phyloP scores from a whole-genome alignment of 768 basidiomycete species.

The Naganishia vishniacii region DNA sequence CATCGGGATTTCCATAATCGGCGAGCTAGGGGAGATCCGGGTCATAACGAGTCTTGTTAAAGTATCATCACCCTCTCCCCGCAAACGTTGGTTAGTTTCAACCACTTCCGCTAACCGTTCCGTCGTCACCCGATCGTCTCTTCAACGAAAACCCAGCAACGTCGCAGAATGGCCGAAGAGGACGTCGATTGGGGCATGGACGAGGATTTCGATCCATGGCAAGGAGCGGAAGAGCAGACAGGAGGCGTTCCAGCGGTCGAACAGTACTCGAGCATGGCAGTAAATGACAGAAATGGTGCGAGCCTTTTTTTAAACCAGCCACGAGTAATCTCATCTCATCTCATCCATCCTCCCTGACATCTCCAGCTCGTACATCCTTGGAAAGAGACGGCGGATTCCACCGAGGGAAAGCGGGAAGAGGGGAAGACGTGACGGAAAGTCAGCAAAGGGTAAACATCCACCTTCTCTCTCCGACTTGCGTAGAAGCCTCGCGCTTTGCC shows the following conservation, averaged over 20 bases:
- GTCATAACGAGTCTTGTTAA: too few species aligned
- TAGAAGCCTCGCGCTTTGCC: not conserved
- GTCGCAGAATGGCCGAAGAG: constrained; percentile 31
- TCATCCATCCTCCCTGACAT: not conserved
- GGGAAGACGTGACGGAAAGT: constrained; percentile 1
- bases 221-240: constrained; percentile 24
- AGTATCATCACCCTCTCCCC: too few species aligned
- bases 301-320: not conserved
- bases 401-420: not conserved
- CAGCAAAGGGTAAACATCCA: constrained; percentile 23
- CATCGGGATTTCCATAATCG: too few species aligned
- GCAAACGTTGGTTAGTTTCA: not conserved
- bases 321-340: too few species aligned
- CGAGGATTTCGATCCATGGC: constrained; percentile 34
- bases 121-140: too few species aligned
- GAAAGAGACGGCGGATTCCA: constrained; percentile 1
- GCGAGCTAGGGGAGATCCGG: too few species aligned
- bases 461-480: constrained; percentile 9
- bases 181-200: constrained; percentile 37
- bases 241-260: not conserved
- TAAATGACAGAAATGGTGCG: constrained; percentile 6
- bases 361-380: not conserved
- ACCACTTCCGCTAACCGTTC: too few species aligned
- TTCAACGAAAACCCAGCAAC: too few species aligned
- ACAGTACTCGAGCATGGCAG: not conserved